Percentiles rank a stretch among this genome's conserved stretches.
Evolutionary conservation across 2,329 filamentous ascomycete species (phyloP).

Genomic region (Neonectria ditissima): DNA sequence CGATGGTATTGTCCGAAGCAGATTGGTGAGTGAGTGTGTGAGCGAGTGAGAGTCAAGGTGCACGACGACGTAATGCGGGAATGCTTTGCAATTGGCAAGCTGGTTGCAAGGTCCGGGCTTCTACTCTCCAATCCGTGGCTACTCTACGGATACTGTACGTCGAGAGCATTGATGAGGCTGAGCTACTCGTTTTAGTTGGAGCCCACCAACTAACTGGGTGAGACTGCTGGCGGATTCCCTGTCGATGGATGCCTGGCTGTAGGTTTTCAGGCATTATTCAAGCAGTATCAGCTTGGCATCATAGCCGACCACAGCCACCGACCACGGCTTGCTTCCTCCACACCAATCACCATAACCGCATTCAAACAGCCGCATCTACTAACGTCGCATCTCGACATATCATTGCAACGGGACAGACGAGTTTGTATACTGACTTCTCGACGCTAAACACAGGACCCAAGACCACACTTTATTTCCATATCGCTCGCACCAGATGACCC

Average conservation of each 20-base stretch:
- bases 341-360: neutral
- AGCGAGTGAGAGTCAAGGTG: neutral
- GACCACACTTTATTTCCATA: neutral
- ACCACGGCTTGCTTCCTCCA: neutral
- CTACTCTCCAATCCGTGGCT: neutral
- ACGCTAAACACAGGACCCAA: neutral
- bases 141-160: too few relatives aligned
- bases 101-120: neutral
- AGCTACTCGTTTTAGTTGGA: neutral
- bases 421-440: neutral
- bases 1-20: slow-evolving; percentile 10
- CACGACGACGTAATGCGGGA: neutral
- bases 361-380: neutral
- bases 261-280: neutral
- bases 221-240: neutral
- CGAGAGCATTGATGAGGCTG: neutral
- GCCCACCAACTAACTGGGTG: neutral
- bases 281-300: neutral
- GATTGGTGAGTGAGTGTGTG: neutral
- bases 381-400: neutral
- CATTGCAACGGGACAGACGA: neutral
- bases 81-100: neutral
- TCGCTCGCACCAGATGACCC: neutral
- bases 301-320: neutral
- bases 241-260: slow-evolving; percentile 14